phyloP scores from a whole-genome alignment of 1,284 basidiomycete genomes.

The Trametes hirsuta region DNA sequence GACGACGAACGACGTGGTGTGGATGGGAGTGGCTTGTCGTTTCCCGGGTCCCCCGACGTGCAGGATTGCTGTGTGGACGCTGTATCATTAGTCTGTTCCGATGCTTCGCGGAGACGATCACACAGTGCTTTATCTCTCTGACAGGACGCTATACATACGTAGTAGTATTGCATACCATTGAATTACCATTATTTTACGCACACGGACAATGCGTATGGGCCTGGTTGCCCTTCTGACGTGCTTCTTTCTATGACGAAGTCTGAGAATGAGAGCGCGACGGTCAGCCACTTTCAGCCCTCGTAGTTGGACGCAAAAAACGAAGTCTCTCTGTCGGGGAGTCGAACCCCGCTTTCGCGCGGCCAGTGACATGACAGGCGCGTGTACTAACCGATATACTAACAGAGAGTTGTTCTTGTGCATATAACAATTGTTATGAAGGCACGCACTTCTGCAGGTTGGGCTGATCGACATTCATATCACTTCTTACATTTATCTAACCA shows the following conservation, averaged over 20 bases:
- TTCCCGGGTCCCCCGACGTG: background rate
- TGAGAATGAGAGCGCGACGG: background rate
- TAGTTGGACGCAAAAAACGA: background rate
- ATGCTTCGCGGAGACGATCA: background rate
- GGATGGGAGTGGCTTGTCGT: too few relatives aligned
- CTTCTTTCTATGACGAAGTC: background rate
- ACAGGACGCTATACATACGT: background rate
- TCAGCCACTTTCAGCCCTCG: background rate
- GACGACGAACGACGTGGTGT: background rate
- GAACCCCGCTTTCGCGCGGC: conserved; percentile 47
- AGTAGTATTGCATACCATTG: background rate
- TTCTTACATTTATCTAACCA: too few relatives aligned
- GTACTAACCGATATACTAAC: conserved; percentile 20
- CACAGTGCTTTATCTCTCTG: conserved; percentile 2
- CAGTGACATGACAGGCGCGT: conserved; percentile 12
- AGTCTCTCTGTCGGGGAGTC: conserved; percentile 45
- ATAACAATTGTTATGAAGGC: too few relatives aligned
- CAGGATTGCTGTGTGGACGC: conserved; percentile 2
- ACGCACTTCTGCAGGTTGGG: too few relatives aligned
- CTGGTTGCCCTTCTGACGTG: too few relatives aligned
- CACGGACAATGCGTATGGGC: background rate
- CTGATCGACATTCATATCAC: too few relatives aligned
- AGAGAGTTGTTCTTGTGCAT: background rate
- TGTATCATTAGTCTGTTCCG: conserved; percentile 7
- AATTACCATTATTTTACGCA: background rate